Base-by-base conservation (phyloP, 2,329 filamentous ascomycete genomes). In the Colletotrichum neosansevieriae region DNA sequence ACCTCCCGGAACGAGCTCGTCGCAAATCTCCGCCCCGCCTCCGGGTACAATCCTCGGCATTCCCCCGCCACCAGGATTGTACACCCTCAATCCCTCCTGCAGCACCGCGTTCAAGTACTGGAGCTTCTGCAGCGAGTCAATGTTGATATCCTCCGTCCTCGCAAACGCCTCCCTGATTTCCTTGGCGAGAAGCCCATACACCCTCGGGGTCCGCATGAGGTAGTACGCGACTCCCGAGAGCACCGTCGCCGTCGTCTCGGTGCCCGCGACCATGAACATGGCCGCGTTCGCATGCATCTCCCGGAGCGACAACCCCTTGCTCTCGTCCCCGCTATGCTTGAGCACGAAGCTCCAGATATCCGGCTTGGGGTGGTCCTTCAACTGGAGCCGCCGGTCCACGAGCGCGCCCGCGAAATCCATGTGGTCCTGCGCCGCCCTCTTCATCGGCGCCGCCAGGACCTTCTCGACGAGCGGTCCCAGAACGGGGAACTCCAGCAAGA, bases 181-280 rank as follows among this genome's bases (percentile, higher is more conserved):
- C 1, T 74, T 15, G 2, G 71, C 72, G 15, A 83, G 49, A 32
- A 72, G 78, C 13, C 73, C 50, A 10, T 79, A 69, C 3, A 67
- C 71, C 0, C 73, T 51, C 0, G 78, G 78, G 47, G 80, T 77
- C 6, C 56, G 73, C 2, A 74, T 60, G 6, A 87, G 74, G 1
- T 81, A 74, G 54, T 78, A 85, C 0, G 81, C 81, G 0, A 76
- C 74, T 3, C 82, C 83, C 0, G 76, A 74, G 5, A 85, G 73
- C 9, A 79, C 73, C 2, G 82, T 83, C 0, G 82, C 82, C 0
- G 82, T 84, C 0, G 83, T 85, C 66, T 85, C 83, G 12, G 76
- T 79, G 0, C 83, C 83, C 0, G 80, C 83, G 2, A 76, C 34
- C 45, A 79, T 73, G n/a, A 79, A 58, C 2, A 67, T 53, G 3